Evolutionary conservation across 2,329 filamentous ascomycete species (phyloP), one percentile per base, ranked within the genome.

Genomic region (Fusarium sp.): DNA sequence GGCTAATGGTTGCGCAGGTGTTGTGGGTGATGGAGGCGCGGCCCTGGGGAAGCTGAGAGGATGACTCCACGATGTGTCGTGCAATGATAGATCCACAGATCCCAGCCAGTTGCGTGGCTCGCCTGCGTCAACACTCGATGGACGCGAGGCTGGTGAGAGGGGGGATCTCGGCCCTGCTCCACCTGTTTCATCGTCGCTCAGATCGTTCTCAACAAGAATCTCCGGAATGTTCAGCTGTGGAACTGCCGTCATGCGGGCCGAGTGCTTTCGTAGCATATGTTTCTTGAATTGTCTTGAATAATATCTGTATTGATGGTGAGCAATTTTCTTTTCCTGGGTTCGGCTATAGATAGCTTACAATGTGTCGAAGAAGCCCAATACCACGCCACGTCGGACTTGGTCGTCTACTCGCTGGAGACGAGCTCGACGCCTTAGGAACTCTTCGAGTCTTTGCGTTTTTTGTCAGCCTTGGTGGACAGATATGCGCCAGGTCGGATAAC

Each of bases 311-410:
- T 9, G 15, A 25, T 53, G 64, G 35, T 78, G 37, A 73, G 71
- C 28, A 25, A 50, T 58, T 11, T 33, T 28, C 18, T 28, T 25
- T 6, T 16, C 5, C 12, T 18, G 19, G 21, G 15, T 23, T 11
- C 9, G 19, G n/a, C 21, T 19, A 16, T 35, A 12, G 47, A 40
- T 28, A 21, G 84, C 88, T 83, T 84, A 95, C 84, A 96, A 83
- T 19, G 95, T 98, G 80, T 98, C 94, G 82, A 99, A 98, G 85
- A 99, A 99, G 44, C 95, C 95, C 47, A 96, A 89, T 15, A 99
- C 96, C 33, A 95, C 91, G 72, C 96, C 93, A 65, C 97, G 91
- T 65, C 94, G 93, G 47, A 98, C 94, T 75, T 96, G 94, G 82
- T 99, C 96, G 77, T 99, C 94, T 3, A 99, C 96, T 69, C 96